Percentiles rank a stretch among this genome's conserved stretches.
Conservation (phyloP, 2,329 filamentous ascomycete species). For the Harringtonia lauricola region DNA sequence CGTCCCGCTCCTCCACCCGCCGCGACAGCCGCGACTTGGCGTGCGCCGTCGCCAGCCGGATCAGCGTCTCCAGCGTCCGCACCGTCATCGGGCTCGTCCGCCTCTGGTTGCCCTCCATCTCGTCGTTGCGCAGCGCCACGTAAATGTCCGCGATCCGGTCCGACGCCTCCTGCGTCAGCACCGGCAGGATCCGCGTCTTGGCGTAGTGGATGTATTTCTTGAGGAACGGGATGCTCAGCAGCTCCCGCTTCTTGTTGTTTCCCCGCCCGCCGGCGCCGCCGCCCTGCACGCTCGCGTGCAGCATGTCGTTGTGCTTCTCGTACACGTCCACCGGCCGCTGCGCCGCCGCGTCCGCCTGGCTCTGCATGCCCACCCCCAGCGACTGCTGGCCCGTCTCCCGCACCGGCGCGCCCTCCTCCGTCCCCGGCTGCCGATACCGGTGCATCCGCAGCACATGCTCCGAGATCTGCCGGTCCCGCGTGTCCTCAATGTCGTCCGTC, state of each 20-base stretch:
- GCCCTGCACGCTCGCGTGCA: conserved; percentile 80
- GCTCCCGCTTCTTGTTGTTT: conserved; percentile 69
- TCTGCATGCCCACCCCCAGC: conserved; percentile 77
- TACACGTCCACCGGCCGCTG: conserved; percentile 77
- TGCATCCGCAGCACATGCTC: conserved; percentile 98
- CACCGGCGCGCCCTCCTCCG: conserved; percentile 88
- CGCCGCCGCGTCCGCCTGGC: conserved; percentile 48
- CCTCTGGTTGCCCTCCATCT: conserved; percentile 87
- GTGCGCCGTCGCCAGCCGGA: conserved; percentile 91
- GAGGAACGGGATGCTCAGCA: conserved; percentile 93
- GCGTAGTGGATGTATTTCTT: conserved; percentile 99
- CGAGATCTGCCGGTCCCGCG: conserved; percentile 79
- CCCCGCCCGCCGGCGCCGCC: conserved; percentile 65
- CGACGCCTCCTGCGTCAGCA: conserved; percentile 81
- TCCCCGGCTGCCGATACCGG: conserved; percentile 81
- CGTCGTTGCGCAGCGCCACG: conserved; percentile 86
- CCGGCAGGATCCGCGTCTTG: conserved; percentile 80
- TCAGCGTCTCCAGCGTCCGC: conserved; percentile 94
- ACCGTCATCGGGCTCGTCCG: conserved; percentile 93
- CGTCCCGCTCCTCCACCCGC: conserved; percentile 82
- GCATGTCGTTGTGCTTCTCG: conserved; percentile 93
- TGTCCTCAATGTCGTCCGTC: conserved; percentile 95
- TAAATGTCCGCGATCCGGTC: conserved; percentile 89
- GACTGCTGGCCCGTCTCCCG: conserved; percentile 78
- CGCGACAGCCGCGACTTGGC: conserved; percentile 85